Evolutionary conservation across 768 basidiomycete genomes (phyloP).

Genomic region (Porpolomopsis calyptriformis): DNA sequence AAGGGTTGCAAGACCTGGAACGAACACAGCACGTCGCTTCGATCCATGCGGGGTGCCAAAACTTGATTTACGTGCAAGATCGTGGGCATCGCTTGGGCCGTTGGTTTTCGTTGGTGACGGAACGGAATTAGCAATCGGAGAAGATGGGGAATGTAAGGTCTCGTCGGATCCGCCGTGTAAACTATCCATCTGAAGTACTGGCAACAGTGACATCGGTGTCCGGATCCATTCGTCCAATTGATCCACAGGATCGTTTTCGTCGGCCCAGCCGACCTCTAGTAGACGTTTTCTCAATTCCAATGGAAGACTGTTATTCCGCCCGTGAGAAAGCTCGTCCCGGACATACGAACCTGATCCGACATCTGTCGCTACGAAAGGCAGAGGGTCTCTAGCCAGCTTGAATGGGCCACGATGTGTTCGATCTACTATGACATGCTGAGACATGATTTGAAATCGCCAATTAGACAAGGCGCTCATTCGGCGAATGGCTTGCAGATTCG

Average conservation of each 20-base stretch:
- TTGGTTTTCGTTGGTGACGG: constrained; percentile 22
- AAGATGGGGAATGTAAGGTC: constrained; percentile 16
- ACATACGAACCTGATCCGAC: constrained; percentile 56
- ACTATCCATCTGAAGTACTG: constrained; percentile 44
- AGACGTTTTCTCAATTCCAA: constrained; percentile 54
- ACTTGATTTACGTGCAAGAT: constrained; percentile 47
- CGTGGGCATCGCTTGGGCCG: constrained; percentile 14
- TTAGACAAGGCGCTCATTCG: constrained; percentile 48
- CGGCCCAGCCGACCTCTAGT: constrained; percentile 66
- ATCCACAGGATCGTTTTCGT: constrained; percentile 46
- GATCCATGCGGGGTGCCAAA: constrained; percentile 35
- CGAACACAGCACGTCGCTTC: constrained; percentile 59
- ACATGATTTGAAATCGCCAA: constrained; percentile 60
- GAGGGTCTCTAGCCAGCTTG: constrained; percentile 54
- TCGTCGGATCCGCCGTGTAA: constrained; percentile 28
- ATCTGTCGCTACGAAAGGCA: constrained; percentile 68
- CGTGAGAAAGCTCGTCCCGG: constrained; percentile 40
- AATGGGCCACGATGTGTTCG: constrained; percentile 58
- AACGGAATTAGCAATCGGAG: constrained; percentile 22
- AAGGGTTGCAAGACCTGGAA: constrained; percentile 43
- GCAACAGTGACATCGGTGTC: constrained; percentile 58
- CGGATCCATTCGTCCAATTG: constrained; percentile 46
- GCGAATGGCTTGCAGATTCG: constrained; percentile 41
- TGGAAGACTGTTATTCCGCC: constrained; percentile 44
- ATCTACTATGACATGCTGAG: constrained; percentile 51